Conservation (phyloP, 2,329 filamentous ascomycete genomes). For the Aspergillus sp. region DNA sequence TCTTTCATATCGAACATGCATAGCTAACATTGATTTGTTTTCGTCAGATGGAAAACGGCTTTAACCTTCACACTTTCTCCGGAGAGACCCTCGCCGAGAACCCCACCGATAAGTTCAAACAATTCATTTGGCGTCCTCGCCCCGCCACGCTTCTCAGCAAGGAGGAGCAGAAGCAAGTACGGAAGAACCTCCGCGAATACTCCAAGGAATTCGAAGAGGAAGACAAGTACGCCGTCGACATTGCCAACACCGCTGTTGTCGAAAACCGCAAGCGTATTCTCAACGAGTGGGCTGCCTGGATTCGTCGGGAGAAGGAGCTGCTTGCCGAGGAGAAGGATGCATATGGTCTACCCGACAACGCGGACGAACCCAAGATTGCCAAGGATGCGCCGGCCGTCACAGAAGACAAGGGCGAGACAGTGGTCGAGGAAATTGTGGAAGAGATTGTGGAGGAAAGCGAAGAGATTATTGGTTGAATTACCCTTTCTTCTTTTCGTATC, state of each 20-base stretch:
- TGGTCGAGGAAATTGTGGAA: conserved; percentile 86
- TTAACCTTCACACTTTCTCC: conserved; percentile 96
- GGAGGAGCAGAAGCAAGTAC: conserved; percentile 95
- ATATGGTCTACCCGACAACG: conserved; percentile 65
- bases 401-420: conserved; percentile 67
- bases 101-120: conserved; percentile 95
- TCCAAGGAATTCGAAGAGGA: conserved; percentile 92
- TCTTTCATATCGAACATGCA: conserved; percentile 7
- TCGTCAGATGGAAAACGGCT: conserved; percentile 93
- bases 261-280: conserved; percentile 80
- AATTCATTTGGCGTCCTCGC: conserved; percentile 90
- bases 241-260: conserved; percentile 89
- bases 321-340: conserved; percentile 69
- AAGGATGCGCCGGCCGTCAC: conserved; percentile 53
- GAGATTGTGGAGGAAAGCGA: conserved; percentile 82
- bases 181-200: conserved; percentile 98
- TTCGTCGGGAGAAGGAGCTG: conserved; percentile 70
- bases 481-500: conserved; percentile 23
- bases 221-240: conserved; percentile 88
- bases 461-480: conserved; percentile 61
- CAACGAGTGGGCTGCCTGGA: conserved; percentile 86
- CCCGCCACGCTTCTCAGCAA: conserved; percentile 88
- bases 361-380: conserved; percentile 57
- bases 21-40: conserved; percentile 21
- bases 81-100: conserved; percentile 88